A percentile compares a stretch with the other conserved stretches of the same genome.
phyloP scores from a whole-genome alignment of 371 early-diverging fungal species.

The Syncephalastrum racemosum region DNA sequence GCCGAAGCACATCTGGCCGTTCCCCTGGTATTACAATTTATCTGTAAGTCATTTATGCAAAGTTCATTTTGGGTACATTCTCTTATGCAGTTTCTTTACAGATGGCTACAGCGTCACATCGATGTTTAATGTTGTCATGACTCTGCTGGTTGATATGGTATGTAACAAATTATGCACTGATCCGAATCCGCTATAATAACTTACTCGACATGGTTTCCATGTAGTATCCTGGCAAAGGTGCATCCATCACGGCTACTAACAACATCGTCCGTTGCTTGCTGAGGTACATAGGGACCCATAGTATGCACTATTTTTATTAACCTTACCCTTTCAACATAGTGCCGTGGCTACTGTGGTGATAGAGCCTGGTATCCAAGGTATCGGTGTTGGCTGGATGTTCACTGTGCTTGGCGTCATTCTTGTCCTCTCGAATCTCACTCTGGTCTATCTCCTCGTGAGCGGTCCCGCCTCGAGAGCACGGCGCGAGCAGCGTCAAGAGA shows the following conservation, averaged over 20 bases:
- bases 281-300: constrained; percentile 20
- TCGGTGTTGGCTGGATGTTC: constrained; percentile 40
- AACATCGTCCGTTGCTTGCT: constrained; percentile 43
- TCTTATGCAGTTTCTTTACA: not conserved
- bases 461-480: too few species aligned
- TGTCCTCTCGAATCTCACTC: constrained; percentile 7
- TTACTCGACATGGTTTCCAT: too few species aligned
- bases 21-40: constrained; percentile 27
- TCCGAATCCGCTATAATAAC: too few species aligned
- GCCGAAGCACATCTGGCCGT: constrained; percentile 26
- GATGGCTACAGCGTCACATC: constrained; percentile 20
- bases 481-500: too few species aligned
- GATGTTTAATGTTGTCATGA: constrained; percentile 28
- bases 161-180: too few species aligned
- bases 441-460: too few species aligned
- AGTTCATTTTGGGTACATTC: not conserved
- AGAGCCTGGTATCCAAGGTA: constrained; percentile 30
- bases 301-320: not conserved
- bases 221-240: constrained; percentile 35
- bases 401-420: constrained; percentile 26
- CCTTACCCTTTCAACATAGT: constrained; percentile 6
- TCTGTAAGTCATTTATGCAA: constrained; percentile 19
- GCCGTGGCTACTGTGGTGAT: constrained; percentile 29
- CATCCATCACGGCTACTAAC: constrained; percentile 44
- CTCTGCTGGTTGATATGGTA: constrained; percentile 31